Base-by-base conservation (phyloP, 1,284 basidiomycete species). In the Flammula alnicola region DNA sequence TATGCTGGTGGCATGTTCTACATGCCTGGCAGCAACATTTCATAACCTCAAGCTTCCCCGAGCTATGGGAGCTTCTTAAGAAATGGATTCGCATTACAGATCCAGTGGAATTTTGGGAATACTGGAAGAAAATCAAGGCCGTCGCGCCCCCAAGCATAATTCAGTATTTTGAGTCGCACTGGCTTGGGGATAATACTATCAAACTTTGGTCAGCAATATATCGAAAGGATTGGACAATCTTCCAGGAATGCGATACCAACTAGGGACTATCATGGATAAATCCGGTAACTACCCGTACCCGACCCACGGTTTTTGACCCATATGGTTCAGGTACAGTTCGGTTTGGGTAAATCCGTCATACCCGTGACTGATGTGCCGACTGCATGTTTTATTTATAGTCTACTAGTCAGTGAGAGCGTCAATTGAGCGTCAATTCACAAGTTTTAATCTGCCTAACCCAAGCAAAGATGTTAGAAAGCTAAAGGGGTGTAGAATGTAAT, bases 201-300 rank as follows among this genome's bases (percentile, higher is more conserved):
- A n/a, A 39, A 26, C 33, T 63, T 22, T 65, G 64, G 62, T 62
- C 62, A 7, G 58, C 54, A 5, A 40, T 63, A 3, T 58, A 47
- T 38, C 49, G 62, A 5, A 5, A 4, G 10, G 42, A 39, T 14
- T 50, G 57, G 2, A 33, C 23, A 5, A 58, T 66, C 14, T 58
- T 52, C 26, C 45, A 59, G 37, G 8, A 38, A 5, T 49, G 41
- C n/a, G n/a, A n/a, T n/a, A n/a, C n/a, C n/a, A n/a, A n/a, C n/a
- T n/a, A n/a, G n/a, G n/a, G n/a, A n/a, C n/a, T n/a, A n/a, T n/a
- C n/a, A n/a, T n/a, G n/a, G n/a, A n/a, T n/a, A n/a, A n/a, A n/a
- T n/a, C n/a, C n/a, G n/a, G n/a, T n/a, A n/a, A n/a, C n/a, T n/a
- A n/a, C n/a, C n/a, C n/a, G n/a, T n/a, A n/a, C n/a, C n/a, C n/a